These are phyloP conservation scores for Thielaviopsis cerberus DNA, from an alignment of 2,329 filamentous ascomycete species.

Conservation along the genomic window DNA sequence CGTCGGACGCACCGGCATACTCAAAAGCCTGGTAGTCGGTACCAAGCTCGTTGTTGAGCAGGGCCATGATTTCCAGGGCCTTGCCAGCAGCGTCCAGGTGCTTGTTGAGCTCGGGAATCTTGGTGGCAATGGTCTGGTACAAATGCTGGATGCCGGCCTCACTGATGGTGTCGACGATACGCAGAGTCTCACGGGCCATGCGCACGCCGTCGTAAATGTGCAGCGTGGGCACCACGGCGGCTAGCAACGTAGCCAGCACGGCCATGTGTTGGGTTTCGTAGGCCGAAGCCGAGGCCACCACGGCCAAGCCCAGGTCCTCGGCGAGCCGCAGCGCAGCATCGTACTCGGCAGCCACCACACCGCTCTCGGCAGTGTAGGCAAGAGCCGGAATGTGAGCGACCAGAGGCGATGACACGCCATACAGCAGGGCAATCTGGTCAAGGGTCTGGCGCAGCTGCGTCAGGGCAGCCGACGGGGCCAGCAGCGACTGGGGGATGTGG, in stretches of 20 bases:
- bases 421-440: slow-evolving; percentile 80
- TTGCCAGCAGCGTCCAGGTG: slow-evolving; percentile 57
- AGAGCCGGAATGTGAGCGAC: slow-evolving; percentile 82
- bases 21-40: slow-evolving; percentile 88
- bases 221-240: slow-evolving; percentile 60
- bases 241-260: slow-evolving; percentile 66
- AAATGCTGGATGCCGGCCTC: slow-evolving; percentile 48
- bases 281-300: slow-evolving; percentile 68
- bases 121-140: slow-evolving; percentile 48
- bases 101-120: slow-evolving; percentile 43
- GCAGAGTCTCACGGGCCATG: slow-evolving; percentile 63
- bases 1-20: slow-evolving; percentile 66
- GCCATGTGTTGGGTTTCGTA: slow-evolving; percentile 94
- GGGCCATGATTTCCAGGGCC: slow-evolving; percentile 48
- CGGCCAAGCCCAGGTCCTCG: slow-evolving; percentile 74
- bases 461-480: slow-evolving; percentile 71
- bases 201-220: slow-evolving; percentile 79
- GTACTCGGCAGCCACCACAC: slow-evolving; percentile 79
- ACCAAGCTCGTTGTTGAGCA: slow-evolving; percentile 78
- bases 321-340: slow-evolving; percentile 58
- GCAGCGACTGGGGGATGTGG: slow-evolving; percentile 74
- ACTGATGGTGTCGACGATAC: slow-evolving; percentile 66
- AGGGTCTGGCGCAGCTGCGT: slow-evolving; percentile 64
- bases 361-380: slow-evolving; percentile 54
- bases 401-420: slow-evolving; percentile 80